phyloP scores from a whole-genome alignment of 2,329 filamentous ascomycete species.

The Fusarium devonianum region DNA sequence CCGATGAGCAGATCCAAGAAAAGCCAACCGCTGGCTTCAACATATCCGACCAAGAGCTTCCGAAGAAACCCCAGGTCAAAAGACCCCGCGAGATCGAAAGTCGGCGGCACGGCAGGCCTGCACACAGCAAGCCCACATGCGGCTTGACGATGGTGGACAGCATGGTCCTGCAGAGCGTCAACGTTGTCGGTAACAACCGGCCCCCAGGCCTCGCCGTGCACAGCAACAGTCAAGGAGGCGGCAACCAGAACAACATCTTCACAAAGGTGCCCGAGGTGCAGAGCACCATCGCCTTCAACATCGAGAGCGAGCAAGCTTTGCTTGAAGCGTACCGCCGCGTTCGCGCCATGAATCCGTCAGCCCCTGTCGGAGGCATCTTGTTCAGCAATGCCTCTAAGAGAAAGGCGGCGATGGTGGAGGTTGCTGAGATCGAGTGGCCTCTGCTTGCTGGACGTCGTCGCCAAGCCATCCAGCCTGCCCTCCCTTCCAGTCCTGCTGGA shows the following conservation, averaged over 20 bases:
- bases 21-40: too few relatives aligned
- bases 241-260: constrained; percentile 13
- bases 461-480: too few relatives aligned
- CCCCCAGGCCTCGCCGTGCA: background rate
- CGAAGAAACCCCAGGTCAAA: too few relatives aligned
- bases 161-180: constrained; percentile 11
- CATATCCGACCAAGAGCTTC: too few relatives aligned
- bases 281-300: constrained; percentile 13
- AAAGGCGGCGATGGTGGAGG: too few relatives aligned
- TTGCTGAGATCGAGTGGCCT: too few relatives aligned
- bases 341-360: constrained; percentile 16
- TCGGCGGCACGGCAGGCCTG: too few relatives aligned
- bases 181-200: background rate
- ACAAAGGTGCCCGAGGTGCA: constrained; percentile 1
- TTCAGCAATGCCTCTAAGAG: constrained; percentile 7
- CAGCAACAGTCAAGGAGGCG: constrained; percentile 17
- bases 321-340: constrained; percentile 13
- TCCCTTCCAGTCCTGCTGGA: too few relatives aligned
- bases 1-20: too few relatives aligned
- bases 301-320: constrained; percentile 11
- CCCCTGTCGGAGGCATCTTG: constrained; percentile 12
- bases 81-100: too few relatives aligned
- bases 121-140: background rate
- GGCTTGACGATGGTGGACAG: constrained; percentile 8
- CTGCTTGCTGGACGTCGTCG: too few relatives aligned